Conservation (phyloP, 2,329 filamentous ascomycete genomes). For the Penicillium sp. region DNA sequence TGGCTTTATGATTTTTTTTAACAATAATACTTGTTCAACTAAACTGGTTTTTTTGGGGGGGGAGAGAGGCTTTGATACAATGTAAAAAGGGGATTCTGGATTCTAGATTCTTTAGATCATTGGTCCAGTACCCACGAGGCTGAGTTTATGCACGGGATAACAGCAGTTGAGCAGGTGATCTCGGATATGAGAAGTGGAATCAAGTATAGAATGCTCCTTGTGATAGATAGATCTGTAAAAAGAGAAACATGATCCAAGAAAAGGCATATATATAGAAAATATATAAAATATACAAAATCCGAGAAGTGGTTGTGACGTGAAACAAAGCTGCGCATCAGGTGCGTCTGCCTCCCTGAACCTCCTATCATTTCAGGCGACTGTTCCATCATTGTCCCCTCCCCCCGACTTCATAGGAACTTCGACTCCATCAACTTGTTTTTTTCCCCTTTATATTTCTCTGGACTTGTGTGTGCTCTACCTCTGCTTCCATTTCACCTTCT, state of each 20-base stretch:
- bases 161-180: slow-evolving; percentile 4
- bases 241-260: background rate
- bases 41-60: background rate
- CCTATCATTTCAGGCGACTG: slow-evolving; percentile 31
- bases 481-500: slow-evolving; percentile 9
- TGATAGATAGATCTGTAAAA: background rate
- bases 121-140: slow-evolving; percentile 10
- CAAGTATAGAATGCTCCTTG: too few relatives aligned
- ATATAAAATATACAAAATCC: slow-evolving; percentile 1
- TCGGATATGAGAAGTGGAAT: background rate
- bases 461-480: slow-evolving; percentile 6
- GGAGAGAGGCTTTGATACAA: background rate
- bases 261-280: background rate
- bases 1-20: background rate
- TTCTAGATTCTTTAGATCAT: background rate
- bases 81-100: background rate
- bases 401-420: slow-evolving; percentile 15
- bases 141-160: slow-evolving; percentile 6
- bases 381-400: slow-evolving; percentile 30
- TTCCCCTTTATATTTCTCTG: slow-evolving; percentile 16
- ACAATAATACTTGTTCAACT: background rate
- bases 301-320: slow-evolving; percentile 16
- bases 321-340: slow-evolving; percentile 31
- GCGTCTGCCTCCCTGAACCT: slow-evolving; percentile 28
- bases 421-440: slow-evolving; percentile 17